Evolutionary conservation across 2,329 filamentous ascomycete genomes (phyloP).

Genomic region (Botrytis deweyae): DNA sequence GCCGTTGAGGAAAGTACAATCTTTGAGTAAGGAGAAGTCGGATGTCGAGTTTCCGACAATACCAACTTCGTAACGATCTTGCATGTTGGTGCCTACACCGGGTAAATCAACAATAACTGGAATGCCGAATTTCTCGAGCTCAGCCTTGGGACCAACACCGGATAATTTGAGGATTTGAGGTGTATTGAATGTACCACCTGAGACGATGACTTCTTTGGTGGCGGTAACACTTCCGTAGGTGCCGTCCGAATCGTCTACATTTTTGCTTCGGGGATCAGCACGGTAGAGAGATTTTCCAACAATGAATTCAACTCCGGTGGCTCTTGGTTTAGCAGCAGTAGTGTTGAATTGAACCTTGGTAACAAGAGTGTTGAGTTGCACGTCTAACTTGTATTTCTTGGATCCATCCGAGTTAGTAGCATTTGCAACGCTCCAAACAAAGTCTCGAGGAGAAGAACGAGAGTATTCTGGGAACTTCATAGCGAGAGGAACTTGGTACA

Average conservation of each 20-base stretch:
- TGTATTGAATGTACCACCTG: slow-evolving; percentile 48
- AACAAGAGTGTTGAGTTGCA: slow-evolving; percentile 36
- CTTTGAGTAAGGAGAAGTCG: slow-evolving; percentile 42
- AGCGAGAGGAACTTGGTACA: slow-evolving; percentile 34
- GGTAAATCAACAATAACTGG: slow-evolving; percentile 55
- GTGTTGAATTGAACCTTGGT: slow-evolving; percentile 40
- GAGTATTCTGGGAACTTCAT: slow-evolving; percentile 26
- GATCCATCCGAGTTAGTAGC: slow-evolving; percentile 26
- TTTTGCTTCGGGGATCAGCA: slow-evolving; percentile 43
- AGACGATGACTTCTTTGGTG: slow-evolving; percentile 46
- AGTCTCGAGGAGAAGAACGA: slow-evolving; percentile 33
- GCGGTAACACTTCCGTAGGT: slow-evolving; percentile 29
- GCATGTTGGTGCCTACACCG: slow-evolving; percentile 61
- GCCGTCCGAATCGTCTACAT: slow-evolving; percentile 31
- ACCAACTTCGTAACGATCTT: slow-evolving; percentile 52
- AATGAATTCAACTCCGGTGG: slow-evolving; percentile 46
- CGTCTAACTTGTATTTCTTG: slow-evolving; percentile 22
- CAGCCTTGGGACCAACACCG: slow-evolving; percentile 44
- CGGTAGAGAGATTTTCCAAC: slow-evolving; percentile 45
- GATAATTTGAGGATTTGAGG: slow-evolving; percentile 49
- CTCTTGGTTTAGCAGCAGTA: slow-evolving; percentile 35
- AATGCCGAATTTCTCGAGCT: slow-evolving; percentile 47
- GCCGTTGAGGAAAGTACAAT: slow-evolving; percentile 39
- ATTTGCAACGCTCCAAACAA: slow-evolving; percentile 19
- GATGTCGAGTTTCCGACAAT: slow-evolving; percentile 43